phyloP scores from a whole-genome alignment of 2,329 filamentous ascomycete genomes.

The Colletotrichum aenigma region DNA sequence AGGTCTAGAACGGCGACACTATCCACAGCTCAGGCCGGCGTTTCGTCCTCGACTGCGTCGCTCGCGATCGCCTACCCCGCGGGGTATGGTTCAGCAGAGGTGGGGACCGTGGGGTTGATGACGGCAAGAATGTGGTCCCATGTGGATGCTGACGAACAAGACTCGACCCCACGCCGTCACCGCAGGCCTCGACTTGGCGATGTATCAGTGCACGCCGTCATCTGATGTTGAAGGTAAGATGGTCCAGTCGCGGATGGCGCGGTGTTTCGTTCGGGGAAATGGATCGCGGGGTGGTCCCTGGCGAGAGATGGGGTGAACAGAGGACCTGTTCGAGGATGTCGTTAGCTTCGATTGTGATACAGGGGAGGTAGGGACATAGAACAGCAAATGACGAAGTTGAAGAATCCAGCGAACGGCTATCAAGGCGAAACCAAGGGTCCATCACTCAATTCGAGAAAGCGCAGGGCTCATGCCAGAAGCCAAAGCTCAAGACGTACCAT shows the following conservation, averaged over 20 bases:
- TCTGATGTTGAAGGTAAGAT: background rate
- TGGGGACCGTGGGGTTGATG: background rate
- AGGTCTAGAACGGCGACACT: fast-evolving
- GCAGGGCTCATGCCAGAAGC: background rate
- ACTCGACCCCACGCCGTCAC: background rate
- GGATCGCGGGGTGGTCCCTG: background rate
- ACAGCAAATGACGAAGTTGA: background rate
- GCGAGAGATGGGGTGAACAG: background rate
- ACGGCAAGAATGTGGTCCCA: background rate
- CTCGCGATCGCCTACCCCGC: background rate
- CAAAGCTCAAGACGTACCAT: background rate
- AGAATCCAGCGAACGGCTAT: background rate
- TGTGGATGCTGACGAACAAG: background rate
- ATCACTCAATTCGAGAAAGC: background rate
- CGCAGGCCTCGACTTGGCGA: background rate
- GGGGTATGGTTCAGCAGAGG: background rate
- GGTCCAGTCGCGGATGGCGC: background rate
- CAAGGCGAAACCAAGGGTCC: background rate
- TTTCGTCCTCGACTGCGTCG: background rate
- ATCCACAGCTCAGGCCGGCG: background rate
- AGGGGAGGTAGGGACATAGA: background rate
- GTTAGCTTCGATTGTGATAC: background rate
- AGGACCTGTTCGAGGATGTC: background rate
- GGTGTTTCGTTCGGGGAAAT: background rate
- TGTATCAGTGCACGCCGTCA: background rate